These are phyloP conservation scores for Aureobasidium sp. DNA, from an alignment of 2,329 filamentous ascomycete species.

Conservation along the genomic window DNA sequence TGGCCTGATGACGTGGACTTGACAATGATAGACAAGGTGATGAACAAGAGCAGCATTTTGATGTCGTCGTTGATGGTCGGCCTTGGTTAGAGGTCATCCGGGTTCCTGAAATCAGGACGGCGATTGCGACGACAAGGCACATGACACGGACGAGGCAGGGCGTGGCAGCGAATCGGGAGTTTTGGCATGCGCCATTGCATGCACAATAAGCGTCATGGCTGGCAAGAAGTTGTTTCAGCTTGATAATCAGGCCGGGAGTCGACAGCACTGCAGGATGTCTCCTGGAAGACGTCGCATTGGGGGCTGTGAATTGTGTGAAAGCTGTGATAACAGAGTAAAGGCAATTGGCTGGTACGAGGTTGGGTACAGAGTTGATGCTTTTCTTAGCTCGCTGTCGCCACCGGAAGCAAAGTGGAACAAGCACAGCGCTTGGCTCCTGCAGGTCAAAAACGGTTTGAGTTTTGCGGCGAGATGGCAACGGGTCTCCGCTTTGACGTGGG, in stretches of 20 bases:
- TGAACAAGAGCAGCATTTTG: neutral
- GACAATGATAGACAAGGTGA: neutral
- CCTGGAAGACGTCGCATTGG: neutral
- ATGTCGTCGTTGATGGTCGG: neutral
- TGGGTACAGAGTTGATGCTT: neutral
- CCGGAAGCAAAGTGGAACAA: constrained; percentile 2
- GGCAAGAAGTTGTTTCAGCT: constrained; percentile 6
- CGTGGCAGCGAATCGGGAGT: constrained; percentile 1
- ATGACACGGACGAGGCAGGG: neutral
- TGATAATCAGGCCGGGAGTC: neutral
- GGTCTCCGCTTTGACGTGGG: constrained; percentile 7
- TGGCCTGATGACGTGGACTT: neutral
- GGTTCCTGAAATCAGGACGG: neutral
- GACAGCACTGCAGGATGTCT: neutral
- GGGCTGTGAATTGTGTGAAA: neutral
- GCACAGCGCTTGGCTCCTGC: neutral
- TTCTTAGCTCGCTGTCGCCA: constrained; percentile 2
- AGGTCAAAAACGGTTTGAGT: neutral
- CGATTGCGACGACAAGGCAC: neutral
- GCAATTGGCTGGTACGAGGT: neutral
- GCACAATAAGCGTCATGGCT: constrained; percentile 4
- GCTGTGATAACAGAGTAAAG: neutral
- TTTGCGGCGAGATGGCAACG: constrained; percentile 10
- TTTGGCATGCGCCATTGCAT: constrained; percentile 4
- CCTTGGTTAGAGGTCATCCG: neutral